Conservation (phyloP, 306 rosid species). For the Quercus agrifolia region DNA sequence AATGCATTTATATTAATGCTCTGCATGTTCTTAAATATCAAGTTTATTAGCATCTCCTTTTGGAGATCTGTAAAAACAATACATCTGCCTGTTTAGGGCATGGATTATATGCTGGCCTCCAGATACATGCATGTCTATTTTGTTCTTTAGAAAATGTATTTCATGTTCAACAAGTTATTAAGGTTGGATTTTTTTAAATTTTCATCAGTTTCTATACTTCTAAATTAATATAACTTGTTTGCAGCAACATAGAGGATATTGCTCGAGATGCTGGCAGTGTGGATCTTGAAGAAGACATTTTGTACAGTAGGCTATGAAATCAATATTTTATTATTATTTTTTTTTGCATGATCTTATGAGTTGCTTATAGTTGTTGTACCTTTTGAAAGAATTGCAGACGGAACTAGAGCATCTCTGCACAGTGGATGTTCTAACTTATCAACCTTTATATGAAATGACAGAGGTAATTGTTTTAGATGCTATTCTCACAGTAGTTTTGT, state of each 20-base stretch:
- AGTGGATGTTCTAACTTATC: slow-evolving; percentile 55
- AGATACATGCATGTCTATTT: slow-evolving; percentile 8
- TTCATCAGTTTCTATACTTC: slow-evolving; percentile 12
- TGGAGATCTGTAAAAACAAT: not conserved
- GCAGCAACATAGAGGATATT: slow-evolving; percentile 95
- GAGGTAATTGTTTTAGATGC: slow-evolving; percentile 49
- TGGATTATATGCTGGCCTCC: not conserved
- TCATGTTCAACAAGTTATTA: not conserved
- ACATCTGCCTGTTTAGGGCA: not conserved
- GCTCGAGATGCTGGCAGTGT: slow-evolving; percentile 92
- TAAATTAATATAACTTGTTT: slow-evolving; percentile 20
- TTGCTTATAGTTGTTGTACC: slow-evolving; percentile 27
- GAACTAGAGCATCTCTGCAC: slow-evolving; percentile 73
- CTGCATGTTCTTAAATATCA: not conserved
- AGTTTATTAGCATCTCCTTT: not conserved
- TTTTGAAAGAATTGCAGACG: slow-evolving; percentile 62
- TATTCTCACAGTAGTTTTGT: slow-evolving; percentile 14
- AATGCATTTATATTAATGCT: not conserved
- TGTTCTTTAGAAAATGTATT: not conserved
- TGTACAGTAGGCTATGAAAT: slow-evolving; percentile 66
- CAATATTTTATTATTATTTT: too few species aligned
- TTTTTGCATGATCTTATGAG: not conserved
- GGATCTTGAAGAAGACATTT: slow-evolving; percentile 72
- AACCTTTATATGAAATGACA: slow-evolving; percentile 79
- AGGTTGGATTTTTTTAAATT: not conserved